Evolutionary conservation across 2,329 filamentous ascomycete genomes (phyloP).

Genomic region (Phoma herbarum): DNA sequence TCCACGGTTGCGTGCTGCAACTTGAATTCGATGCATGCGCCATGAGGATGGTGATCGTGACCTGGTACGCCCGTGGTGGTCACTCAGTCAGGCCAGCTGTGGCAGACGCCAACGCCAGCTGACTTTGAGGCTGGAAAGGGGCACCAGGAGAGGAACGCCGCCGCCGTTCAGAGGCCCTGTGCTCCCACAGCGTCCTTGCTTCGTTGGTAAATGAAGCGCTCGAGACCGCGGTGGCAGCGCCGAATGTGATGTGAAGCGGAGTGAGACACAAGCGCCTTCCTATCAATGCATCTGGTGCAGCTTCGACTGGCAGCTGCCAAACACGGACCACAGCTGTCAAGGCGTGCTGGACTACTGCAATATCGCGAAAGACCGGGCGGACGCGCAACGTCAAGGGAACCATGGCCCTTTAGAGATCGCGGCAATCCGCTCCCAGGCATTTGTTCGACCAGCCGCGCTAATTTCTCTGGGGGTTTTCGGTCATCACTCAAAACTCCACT

Average conservation of each 20-base stretch:
- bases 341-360: slow-evolving; percentile 17
- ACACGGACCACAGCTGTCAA: slow-evolving; percentile 13
- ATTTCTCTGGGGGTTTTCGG: slow-evolving; percentile 30
- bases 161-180: slow-evolving; percentile 17
- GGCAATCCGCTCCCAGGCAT: slow-evolving; percentile 20
- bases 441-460: slow-evolving; percentile 26
- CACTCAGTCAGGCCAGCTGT: slow-evolving; percentile 11
- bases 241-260: slow-evolving; percentile 10
- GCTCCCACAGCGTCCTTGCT: slow-evolving; percentile 27
- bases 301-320: slow-evolving; percentile 21
- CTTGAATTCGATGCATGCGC: background rate
- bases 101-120: slow-evolving; percentile 27
- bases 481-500: slow-evolving; percentile 33
- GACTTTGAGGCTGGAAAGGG: slow-evolving; percentile 31
- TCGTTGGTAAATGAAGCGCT: slow-evolving; percentile 11
- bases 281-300: slow-evolving; percentile 7
- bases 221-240: background rate
- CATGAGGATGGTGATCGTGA: slow-evolving; percentile 9
- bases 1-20: slow-evolving; percentile 9
- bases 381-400: slow-evolving; percentile 14
- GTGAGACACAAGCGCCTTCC: slow-evolving; percentile 24
- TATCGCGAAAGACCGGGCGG: slow-evolving; percentile 25
- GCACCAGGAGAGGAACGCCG: slow-evolving; percentile 18
- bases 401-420: slow-evolving; percentile 11
- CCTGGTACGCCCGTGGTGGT: slow-evolving; percentile 13